phyloP scores from a whole-genome alignment of 495 filamentous ascomycete species.

The Cetradonia linearis region DNA sequence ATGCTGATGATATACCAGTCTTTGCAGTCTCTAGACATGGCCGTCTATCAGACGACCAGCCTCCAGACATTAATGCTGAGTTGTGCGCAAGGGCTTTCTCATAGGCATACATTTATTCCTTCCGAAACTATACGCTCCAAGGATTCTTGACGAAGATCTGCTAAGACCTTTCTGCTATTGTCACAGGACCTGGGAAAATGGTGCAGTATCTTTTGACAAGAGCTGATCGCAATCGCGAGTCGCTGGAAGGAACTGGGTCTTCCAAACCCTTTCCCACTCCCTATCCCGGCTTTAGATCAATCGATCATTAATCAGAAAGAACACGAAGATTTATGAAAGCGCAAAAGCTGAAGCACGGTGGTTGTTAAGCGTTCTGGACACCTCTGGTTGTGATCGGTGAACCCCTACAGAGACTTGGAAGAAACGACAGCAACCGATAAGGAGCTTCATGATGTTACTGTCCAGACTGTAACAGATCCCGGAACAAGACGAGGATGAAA shows the following conservation, averaged over 20 bases:
- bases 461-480: conserved; percentile 30
- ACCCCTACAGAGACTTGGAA: conserved; percentile 33
- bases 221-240: conserved; percentile 33
- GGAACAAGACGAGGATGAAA: no score
- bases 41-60: conserved; percentile 6
- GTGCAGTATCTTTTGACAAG: conserved; percentile 33
- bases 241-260: conserved; percentile 36
- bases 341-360: conserved; percentile 30
- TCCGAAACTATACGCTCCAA: conserved; percentile 30
- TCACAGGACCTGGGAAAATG: conserved; percentile 38
- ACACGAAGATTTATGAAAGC: conserved; percentile 31
- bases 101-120: conserved; percentile 28
- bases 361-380: conserved; percentile 30
- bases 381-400: conserved; percentile 35
- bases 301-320: conserved; percentile 30
- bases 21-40: conserved; percentile 25
- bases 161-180: conserved; percentile 37
- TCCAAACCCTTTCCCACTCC: conserved; percentile 31
- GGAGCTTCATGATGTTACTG: conserved; percentile 30
- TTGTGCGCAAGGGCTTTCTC: conserved; percentile 29
- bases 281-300: conserved; percentile 29
- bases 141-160: conserved; percentile 32
- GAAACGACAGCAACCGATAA: conserved; percentile 28
- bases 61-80: conserved; percentile 21
- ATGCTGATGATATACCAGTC: conserved; percentile 32